Base-by-base conservation (phyloP, 2,329 filamentous ascomycete species). In the Waltergamsia citrina region DNA sequence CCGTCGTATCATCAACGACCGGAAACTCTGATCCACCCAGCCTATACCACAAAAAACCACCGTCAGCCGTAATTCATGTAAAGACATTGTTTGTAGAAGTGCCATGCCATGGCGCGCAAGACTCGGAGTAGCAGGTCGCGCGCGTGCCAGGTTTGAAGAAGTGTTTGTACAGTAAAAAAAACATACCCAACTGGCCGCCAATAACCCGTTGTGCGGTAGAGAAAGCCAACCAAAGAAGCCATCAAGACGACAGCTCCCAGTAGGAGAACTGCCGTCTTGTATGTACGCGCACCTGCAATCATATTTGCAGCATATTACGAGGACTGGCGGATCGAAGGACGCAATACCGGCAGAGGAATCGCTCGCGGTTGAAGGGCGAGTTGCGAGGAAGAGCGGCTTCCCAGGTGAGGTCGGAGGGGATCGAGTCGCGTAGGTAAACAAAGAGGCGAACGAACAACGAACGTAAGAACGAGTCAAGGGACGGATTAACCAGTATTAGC, bases 221-320 rank as follows among this genome's bases (percentile, higher is more conserved):
- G 44, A 18, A 59, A 44, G 38, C 51, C 50, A 26, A 51, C 43
- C 27, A 56, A 47, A 36, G 49, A 39, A 33, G 48, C 42, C 38
- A 57, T 40, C 41, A 55, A 57, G 41, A 59, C 42, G 29, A 56
- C 41, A 26, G 47, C 41, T 22, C 41, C 54, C 32, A 50, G 41
- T 38, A 51, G 33, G 17, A 57, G 40, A 38, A 46, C 42, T 36
- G 48, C 46, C 32, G 46, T 43, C 43, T 45, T 50, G 36, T 50
- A 52, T 5, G 36, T 6, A 21, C 26, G 26, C 5, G 26, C 12
- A n/a, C 17, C 14, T 16, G 26, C 26, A n/a, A n/a, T n/a, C n/a
- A n/a, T n/a, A n/a, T n/a, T n/a, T n/a, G 26, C 26, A n/a, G 26
- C 14, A n/a, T 16, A 28, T 28, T n/a, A 8, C 17, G 4, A 16